Percentiles rank a stretch among this genome's conserved stretches.
Evolutionary conservation across 805 yeast species (phyloP).

Genomic region (Monosporozyma servazzii): DNA sequence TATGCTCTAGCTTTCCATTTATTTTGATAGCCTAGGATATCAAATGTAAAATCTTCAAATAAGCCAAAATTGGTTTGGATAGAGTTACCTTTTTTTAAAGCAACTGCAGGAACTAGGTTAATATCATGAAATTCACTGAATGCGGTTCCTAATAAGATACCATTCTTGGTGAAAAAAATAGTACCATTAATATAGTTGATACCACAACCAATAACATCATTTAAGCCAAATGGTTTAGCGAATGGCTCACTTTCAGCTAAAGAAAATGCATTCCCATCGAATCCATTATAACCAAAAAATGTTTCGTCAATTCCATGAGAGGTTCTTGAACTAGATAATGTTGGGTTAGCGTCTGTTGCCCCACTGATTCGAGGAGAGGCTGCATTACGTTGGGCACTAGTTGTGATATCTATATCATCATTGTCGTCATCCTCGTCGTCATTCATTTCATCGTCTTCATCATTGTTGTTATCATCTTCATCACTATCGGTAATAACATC

Average conservation of each 20-base stretch:
- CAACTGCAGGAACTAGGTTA: conserved; percentile 38
- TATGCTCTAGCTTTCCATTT: conserved; percentile 35
- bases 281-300: conserved; percentile 24
- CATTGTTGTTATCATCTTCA: conserved; percentile 1
- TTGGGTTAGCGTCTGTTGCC: not conserved
- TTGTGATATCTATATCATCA: not conserved
- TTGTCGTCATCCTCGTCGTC: not conserved
- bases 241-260: not conserved
- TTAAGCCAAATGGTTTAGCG: conserved; percentile 35
- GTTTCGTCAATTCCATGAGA: conserved; percentile 15
- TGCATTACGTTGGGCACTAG: not conserved
- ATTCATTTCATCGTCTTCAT: conserved; percentile 1
- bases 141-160: conserved; percentile 50
- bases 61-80: conserved; percentile 36
- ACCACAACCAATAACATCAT: conserved; percentile 78
- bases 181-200: conserved; percentile 55
- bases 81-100: conserved; percentile 33
- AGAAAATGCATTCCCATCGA: conserved; percentile 23
- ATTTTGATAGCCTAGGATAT: conserved; percentile 46
- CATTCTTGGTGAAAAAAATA: conserved; percentile 76
- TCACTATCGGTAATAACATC: not conserved
- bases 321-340: not conserved
- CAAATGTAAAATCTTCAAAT: conserved; percentile 46
- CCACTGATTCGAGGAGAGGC: not conserved
- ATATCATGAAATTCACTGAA: conserved; percentile 37